Evolutionary conservation across 2,329 filamentous ascomycete species (phyloP), one percentile per base, ranked within the genome.

Genomic region (Aspergillus luchuensis): DNA sequence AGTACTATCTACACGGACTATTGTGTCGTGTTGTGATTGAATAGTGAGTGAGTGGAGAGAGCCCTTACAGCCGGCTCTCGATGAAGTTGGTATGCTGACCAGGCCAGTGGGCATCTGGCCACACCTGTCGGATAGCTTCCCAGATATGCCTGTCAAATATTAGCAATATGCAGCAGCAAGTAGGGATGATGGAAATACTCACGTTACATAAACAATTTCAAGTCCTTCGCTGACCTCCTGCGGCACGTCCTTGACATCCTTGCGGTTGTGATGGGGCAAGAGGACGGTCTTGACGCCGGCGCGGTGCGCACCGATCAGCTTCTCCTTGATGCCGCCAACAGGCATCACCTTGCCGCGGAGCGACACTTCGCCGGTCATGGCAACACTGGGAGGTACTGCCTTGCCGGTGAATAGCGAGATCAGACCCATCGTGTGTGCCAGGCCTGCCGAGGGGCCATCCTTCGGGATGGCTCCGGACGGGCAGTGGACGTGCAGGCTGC

Each of bases 251-350:
- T 90, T 91, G 60, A 91, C 89, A 74, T 99, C 95, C 79, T 98
- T 98, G 65, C 89, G 85, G 75, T 99, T 99, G 68, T 91, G 89
- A 33, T 89, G 85, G 3, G 95, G 95, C 7, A 99, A 81, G 62
- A 99, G 76, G 7, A 99, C 94, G 33, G 91, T 94, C 84, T 97
- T 96, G 63, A 99, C 94, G 28, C 95, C 95, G 2, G 95, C 95
- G 58, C 94, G 86, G 72, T 96, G 82, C 8, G 95, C 95, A 21
- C 95, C 95, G 72, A 99, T 98, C 56, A 98, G 84, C 78, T 99
- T 99, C 85, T 99, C 94, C 79, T 98, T 97, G 80, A 99, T 98
- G 17, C 95, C 95, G 56, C 95, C 95, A 38, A 99, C 95, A 25
- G 94, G 92, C 78, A 95, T 91, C 59, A 99, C 90, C 66, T 92